Percentiles rank a stretch among this genome's conserved stretches.
Conservation (phyloP, 805 yeast species). For the Pichia membranifaciens region DNA sequence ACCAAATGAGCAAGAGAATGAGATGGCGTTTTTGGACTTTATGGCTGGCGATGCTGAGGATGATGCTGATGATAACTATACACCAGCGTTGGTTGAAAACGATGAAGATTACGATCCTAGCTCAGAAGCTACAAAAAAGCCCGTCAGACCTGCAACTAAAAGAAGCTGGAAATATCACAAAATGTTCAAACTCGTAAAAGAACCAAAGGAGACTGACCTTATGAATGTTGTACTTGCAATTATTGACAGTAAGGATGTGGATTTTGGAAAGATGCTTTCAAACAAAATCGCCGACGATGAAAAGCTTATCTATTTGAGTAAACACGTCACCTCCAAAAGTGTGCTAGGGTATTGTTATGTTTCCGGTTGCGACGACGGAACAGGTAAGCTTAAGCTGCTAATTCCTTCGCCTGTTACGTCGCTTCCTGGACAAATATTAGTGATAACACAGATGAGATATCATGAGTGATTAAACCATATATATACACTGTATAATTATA, state of each 20-base stretch:
- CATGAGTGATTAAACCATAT: slow-evolving; percentile 48
- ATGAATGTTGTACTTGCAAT: slow-evolving; percentile 62
- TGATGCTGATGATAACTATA: slow-evolving; percentile 4
- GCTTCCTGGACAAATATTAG: slow-evolving; percentile 66
- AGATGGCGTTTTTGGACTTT: slow-evolving; percentile 18
- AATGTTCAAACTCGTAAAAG: slow-evolving; percentile 13
- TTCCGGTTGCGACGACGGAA: slow-evolving; percentile 56
- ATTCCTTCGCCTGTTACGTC: slow-evolving; percentile 80
- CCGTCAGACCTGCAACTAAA: neutral
- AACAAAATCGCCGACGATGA: slow-evolving; percentile 24
- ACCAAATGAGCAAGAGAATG: slow-evolving; percentile 34
- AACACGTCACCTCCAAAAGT: slow-evolving; percentile 17
- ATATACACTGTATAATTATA: neutral
- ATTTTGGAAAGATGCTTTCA: slow-evolving; percentile 4
- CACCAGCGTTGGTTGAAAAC: slow-evolving; percentile 16
- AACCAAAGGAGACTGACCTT: slow-evolving; percentile 37
- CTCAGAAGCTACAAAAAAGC: neutral
- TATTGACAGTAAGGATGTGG: slow-evolving; percentile 23
- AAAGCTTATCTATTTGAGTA: slow-evolving; percentile 10
- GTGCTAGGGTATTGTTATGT: slow-evolving; percentile 77
- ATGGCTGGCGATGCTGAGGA: slow-evolving; percentile 23
- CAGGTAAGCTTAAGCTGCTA: slow-evolving; percentile 60
- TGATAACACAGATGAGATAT: slow-evolving; percentile 76
- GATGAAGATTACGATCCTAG: slow-evolving; percentile 33
- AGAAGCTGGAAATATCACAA: slow-evolving; percentile 8